These are phyloP conservation scores for Phytophthora meadii DNA, from an alignment of 352 stramenopile genomes.

Conservation along the genomic window DNA sequence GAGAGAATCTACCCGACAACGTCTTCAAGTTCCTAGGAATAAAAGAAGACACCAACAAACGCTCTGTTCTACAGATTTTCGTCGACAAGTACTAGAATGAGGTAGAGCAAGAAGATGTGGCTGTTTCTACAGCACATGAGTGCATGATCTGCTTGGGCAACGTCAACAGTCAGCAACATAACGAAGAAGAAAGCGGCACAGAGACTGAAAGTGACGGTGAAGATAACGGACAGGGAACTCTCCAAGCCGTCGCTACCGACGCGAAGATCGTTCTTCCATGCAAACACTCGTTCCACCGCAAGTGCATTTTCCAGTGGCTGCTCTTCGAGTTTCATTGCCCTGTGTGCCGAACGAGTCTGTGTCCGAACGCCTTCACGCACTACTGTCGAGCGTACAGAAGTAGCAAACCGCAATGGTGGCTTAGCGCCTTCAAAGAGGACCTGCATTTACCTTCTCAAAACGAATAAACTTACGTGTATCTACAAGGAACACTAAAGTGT, in stretches of 20 bases:
- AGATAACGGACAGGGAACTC: neutral
- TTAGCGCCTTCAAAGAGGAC: neutral
- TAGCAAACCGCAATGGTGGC: neutral
- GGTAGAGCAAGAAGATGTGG: neutral
- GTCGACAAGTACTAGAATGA: neutral
- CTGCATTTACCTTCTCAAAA: neutral
- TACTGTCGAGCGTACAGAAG: neutral
- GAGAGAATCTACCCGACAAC: neutral
- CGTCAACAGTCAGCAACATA: neutral
- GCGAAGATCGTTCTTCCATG: constrained; percentile 5
- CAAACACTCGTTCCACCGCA: constrained; percentile 39
- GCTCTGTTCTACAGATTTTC: neutral
- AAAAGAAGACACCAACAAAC: neutral
- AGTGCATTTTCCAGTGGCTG: constrained; percentile 74
- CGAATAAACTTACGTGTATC: neutral
- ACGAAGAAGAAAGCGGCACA: neutral
- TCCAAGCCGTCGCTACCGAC: neutral
- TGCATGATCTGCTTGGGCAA: neutral
- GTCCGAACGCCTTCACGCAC: neutral
- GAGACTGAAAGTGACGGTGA: neutral
- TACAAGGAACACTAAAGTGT: neutral
- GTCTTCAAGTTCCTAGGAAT: neutral
- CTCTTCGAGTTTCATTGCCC: constrained; percentile 70
- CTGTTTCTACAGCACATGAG: neutral
- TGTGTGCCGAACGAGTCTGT: constrained; percentile 41